These are phyloP conservation scores for Penicillium canescens DNA, from an alignment of 495 filamentous ascomycete species.

Conservation along the genomic window DNA sequence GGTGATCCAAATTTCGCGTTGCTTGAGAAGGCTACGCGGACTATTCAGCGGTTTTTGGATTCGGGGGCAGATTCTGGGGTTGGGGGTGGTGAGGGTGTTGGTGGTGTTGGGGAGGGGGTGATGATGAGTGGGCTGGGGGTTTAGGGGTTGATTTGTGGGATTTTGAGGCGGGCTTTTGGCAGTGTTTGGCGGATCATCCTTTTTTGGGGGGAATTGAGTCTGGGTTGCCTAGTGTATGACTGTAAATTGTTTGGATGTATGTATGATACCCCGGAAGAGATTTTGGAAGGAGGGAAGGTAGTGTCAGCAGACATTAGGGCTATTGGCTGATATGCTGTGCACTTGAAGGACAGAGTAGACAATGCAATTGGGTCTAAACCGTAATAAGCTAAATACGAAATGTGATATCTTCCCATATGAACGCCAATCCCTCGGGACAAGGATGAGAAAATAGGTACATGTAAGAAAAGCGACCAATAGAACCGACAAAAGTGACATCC, in stretches of 20 bases:
- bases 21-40: conserved; percentile 30
- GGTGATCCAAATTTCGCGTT: conserved; percentile 39
- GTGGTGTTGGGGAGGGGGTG: conserved; percentile 7
- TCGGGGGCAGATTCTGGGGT: conserved; percentile 17
- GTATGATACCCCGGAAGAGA: not conserved
- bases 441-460: conserved; percentile 9
- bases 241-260: not conserved
- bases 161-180: conserved; percentile 34
- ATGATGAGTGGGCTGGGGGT: conserved; percentile 30
- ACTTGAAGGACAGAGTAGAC: not conserved
- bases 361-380: not conserved
- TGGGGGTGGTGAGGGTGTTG: conserved; percentile 18
- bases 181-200: conserved; percentile 35
- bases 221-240: conserved; percentile 15
- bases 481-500: not conserved
- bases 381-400: conserved; percentile 1
- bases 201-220: conserved; percentile 27
- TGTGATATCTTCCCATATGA: conserved; percentile 11
- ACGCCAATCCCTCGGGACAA: conserved; percentile 7
- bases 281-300: not conserved
- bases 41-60: conserved; percentile 34
- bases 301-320: not conserved
- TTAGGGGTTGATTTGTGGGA: conserved; percentile 35
- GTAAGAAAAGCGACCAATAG: not conserved
- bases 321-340: not conserved